Conservation (phyloP, 1,284 basidiomycete genomes). For the Porodaedalea pini region DNA sequence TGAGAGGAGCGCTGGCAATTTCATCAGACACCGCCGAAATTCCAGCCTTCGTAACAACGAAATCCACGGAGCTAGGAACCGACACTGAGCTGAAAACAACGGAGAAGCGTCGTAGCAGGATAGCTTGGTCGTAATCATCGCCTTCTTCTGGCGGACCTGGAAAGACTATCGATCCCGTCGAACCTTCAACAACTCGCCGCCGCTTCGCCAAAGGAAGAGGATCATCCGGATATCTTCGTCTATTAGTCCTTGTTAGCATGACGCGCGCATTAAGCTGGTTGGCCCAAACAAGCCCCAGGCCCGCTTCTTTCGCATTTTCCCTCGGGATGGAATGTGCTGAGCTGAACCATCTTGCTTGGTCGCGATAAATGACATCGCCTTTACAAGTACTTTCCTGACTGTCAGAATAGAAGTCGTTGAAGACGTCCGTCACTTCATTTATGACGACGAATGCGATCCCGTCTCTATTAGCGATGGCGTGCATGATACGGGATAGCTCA, state of each 20-base stretch:
- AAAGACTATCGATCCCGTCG: background rate
- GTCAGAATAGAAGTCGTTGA: constrained; percentile 37
- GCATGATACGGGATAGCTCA: constrained; percentile 64
- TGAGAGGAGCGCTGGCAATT: background rate
- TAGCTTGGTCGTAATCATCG: constrained; percentile 35
- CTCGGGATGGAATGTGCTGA: constrained; percentile 54
- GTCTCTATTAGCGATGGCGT: constrained; percentile 60
- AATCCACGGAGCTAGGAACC: constrained; percentile 61
- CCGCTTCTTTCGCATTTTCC: constrained; percentile 70
- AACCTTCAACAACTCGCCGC: constrained; percentile 23
- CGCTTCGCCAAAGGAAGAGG: constrained; percentile 36
- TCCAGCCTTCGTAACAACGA: constrained; percentile 61
- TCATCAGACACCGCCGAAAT: constrained; percentile 36
- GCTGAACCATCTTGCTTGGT: constrained; percentile 76
- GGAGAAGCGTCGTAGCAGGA: constrained; percentile 58
- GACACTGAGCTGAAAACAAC: constrained; percentile 74
- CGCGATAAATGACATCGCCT: constrained; percentile 56
- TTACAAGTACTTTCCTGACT: constrained; percentile 24
- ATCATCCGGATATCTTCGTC: constrained; percentile 54
- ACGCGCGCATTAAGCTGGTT: constrained; percentile 84
- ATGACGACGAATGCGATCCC: constrained; percentile 75
- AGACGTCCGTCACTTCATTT: constrained; percentile 83
- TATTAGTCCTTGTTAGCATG: constrained; percentile 74
- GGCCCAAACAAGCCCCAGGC: constrained; percentile 86
- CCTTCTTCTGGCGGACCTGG: constrained; percentile 24